Evolutionary conservation across 2,329 filamentous ascomycete species (phyloP).

Genomic region (Aspergillus ochraceus): DNA sequence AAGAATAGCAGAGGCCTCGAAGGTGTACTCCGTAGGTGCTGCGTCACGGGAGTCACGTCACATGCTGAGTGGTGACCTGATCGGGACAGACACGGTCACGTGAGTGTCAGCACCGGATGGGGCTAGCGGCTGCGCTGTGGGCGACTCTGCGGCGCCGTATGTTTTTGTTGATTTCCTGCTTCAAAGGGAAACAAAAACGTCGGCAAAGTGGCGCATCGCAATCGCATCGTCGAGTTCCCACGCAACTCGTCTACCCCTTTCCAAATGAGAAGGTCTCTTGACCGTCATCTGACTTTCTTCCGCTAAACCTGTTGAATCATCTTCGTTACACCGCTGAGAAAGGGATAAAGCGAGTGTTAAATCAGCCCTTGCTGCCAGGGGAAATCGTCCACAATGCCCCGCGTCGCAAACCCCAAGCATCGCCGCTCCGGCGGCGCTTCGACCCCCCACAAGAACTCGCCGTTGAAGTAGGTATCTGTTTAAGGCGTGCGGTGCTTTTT

Average conservation of each 20-base stretch:
- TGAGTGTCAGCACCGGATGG: not conserved
- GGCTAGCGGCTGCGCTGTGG: constrained; percentile 22
- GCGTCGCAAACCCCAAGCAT: constrained; percentile 52
- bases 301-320: not conserved
- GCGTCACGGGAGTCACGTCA: not conserved
- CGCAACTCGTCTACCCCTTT: not conserved
- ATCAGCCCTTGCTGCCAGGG: constrained; percentile 25
- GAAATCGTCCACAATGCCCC: constrained; percentile 51
- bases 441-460: constrained; percentile 54
- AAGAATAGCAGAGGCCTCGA: not conserved
- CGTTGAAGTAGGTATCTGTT: constrained; percentile 46
- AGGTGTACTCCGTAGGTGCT: no score
- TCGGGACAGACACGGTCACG: not conserved
- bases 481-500: not conserved
- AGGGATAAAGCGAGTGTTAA: not conserved
- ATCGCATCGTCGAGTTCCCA: not conserved
- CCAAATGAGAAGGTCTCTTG: not conserved
- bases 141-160: constrained; percentile 29
- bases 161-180: constrained; percentile 39
- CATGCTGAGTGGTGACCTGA: not conserved
- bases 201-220: not conserved
- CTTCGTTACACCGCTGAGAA: not conserved
- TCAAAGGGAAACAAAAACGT: not conserved
- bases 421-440: constrained; percentile 48
- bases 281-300: not conserved